phyloP scores from a whole-genome alignment of 2,329 filamentous ascomycete species.

The Coniochaeta sp. region DNA sequence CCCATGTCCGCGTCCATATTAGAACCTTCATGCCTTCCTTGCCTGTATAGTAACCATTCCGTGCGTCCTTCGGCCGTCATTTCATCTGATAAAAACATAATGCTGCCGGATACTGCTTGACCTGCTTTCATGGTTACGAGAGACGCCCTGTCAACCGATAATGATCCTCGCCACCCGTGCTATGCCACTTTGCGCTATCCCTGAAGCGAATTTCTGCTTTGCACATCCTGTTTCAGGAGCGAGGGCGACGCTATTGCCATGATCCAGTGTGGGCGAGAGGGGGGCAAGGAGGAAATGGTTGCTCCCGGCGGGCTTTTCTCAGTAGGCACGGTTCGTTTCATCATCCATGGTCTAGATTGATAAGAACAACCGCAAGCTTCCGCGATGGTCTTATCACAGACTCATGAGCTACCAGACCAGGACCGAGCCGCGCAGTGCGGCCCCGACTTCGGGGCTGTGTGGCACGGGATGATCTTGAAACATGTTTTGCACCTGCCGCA shows the following conservation, averaged over 20 bases:
- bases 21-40: neutral
- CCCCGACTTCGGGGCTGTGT: neutral
- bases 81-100: neutral
- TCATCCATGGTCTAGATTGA: neutral
- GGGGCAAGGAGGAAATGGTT: neutral
- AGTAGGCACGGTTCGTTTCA: neutral
- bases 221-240: neutral
- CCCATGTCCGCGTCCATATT: too few species aligned
- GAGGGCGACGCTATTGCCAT: neutral
- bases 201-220: neutral
- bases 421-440: neutral
- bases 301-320: neutral
- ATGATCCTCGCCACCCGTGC: neutral
- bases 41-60: neutral
- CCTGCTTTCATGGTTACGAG: neutral
- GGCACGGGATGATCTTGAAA: neutral
- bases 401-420: neutral
- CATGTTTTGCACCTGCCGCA: neutral
- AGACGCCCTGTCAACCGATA: neutral
- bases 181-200: neutral
- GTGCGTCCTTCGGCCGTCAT: neutral
- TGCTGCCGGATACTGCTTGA: neutral
- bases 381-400: neutral
- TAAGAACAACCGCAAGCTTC: neutral
- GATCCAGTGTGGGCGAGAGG: neutral